phyloP scores from a whole-genome alignment of 2,329 filamentous ascomycete species.

The Colletotrichum falcatum region DNA sequence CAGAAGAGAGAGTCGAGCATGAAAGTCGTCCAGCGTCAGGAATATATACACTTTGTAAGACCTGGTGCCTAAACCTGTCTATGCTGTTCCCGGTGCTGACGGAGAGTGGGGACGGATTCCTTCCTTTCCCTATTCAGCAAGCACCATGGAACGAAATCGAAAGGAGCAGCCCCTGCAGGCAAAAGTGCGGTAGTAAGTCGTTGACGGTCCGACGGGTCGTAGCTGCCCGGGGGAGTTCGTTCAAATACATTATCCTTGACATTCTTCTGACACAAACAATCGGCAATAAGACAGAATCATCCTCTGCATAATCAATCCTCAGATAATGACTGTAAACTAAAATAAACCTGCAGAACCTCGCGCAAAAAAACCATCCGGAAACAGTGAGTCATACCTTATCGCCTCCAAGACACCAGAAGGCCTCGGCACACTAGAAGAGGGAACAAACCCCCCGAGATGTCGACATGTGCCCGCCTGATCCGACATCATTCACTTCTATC shows the following conservation, averaged over 20 bases:
- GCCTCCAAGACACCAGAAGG: not conserved
- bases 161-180: conserved; percentile 27
- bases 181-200: not conserved
- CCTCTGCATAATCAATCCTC: not conserved
- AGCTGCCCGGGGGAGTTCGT: not conserved
- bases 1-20: not conserved
- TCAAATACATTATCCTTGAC: not conserved
- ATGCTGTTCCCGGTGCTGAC: conserved; percentile 16
- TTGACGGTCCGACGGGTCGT: not conserved
- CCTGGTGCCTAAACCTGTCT: conserved; percentile 18
- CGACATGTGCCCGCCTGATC: not conserved
- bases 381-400: conserved; percentile 6
- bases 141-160: conserved; percentile 12
- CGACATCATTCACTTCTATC: not conserved
- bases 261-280: not conserved
- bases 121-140: conserved; percentile 13
- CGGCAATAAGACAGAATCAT: not conserved
- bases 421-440: conserved; percentile 10
- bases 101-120: conserved; percentile 5
- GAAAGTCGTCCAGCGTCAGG: not conserved
- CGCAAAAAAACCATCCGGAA: not conserved
- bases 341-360: not conserved
- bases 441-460: not conserved
- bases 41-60: conserved; percentile 1
- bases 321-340: not conserved